Evolutionary conservation across 331 rosid species (phyloP).

Genomic region (Spiraea crenata): DNA sequence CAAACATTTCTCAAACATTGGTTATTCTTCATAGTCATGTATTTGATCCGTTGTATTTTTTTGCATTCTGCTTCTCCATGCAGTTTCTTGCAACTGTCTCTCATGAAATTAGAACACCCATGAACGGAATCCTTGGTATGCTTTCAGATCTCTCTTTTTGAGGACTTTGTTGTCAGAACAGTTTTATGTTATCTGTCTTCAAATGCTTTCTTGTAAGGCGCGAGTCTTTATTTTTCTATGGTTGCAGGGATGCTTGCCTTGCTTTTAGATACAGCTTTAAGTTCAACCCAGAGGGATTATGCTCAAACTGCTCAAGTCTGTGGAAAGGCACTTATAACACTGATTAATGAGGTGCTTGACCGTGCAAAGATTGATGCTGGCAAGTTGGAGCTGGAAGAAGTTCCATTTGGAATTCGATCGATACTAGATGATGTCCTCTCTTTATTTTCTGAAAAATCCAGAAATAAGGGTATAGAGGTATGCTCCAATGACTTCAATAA

Average conservation of each 20-base stretch:
- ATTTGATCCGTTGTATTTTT: slow-evolving; percentile 19
- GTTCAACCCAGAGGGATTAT: slow-evolving; percentile 90
- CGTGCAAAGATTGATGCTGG: slow-evolving; percentile 98
- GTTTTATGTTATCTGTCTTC: background rate
- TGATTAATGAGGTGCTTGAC: slow-evolving; percentile 97
- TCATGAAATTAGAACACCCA: slow-evolving; percentile 98
- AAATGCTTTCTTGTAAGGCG: slow-evolving; percentile 10
- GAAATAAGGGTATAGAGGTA: slow-evolving; percentile 94
- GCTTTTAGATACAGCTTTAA: slow-evolving; percentile 85
- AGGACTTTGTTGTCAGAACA: slow-evolving; percentile 9
- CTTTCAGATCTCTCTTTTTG: slow-evolving; percentile 10
- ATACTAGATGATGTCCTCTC: slow-evolving; percentile 96
- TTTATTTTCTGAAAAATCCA: slow-evolving; percentile 89
- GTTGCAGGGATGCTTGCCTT: slow-evolving; percentile 93
- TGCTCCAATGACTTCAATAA: slow-evolving; percentile 10
- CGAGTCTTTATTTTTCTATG: slow-evolving; percentile 18
- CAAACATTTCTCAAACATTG: slow-evolving; percentile 10
- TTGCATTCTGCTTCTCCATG: slow-evolving; percentile 13
- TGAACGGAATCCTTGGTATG: slow-evolving; percentile 96
- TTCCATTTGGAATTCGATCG: slow-evolving; percentile 86
- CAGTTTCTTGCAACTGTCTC: slow-evolving; percentile 98
- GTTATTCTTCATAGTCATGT: slow-evolving; percentile 22
- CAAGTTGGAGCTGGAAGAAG: slow-evolving; percentile 93
- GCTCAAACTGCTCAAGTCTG: slow-evolving; percentile 97
- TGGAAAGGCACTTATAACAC: slow-evolving; percentile 88